Evolutionary conservation across 1,284 basidiomycete species (phyloP).

Genomic region (Moniliella sp.): DNA sequence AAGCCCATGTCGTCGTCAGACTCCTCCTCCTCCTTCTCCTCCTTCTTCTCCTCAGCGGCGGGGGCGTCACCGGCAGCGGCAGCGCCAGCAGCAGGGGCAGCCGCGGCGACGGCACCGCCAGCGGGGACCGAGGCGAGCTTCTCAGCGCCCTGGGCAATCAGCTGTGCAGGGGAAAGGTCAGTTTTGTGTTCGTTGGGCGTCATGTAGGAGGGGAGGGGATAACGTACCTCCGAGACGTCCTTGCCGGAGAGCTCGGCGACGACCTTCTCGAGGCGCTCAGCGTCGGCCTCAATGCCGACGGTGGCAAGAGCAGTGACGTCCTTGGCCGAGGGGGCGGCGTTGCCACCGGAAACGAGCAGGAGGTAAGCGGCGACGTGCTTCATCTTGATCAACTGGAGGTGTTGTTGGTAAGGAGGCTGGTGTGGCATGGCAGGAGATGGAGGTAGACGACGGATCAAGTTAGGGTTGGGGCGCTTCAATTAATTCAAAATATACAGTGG

Average conservation of each 20-base stretch:
- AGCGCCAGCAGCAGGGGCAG: constrained; percentile 37
- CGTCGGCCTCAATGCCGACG: constrained; percentile 70
- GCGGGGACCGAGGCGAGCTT: constrained; percentile 73
- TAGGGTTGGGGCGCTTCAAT: no score
- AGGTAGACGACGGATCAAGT: no score
- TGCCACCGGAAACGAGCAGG: constrained; percentile 84
- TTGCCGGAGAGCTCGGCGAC: constrained; percentile 82
- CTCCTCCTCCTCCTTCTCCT: constrained; percentile 31
- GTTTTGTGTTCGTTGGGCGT: no score
- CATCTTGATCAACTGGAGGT: no score
- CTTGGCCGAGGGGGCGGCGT: constrained; percentile 57
- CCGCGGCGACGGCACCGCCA: constrained; percentile 18
- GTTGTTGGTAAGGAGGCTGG: no score
- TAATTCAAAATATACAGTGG: no score
- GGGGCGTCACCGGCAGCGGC: constrained; percentile 46
- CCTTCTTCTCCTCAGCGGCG: constrained; percentile 39
- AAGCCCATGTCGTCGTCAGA: constrained; percentile 3
- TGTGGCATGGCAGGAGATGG: no score
- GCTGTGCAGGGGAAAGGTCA: no score
- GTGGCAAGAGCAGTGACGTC: constrained; percentile 75
- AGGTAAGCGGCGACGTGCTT: constrained; percentile 46
- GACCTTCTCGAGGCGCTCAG: constrained; percentile 60
- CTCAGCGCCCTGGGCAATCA: constrained; percentile 74
- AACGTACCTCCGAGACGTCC: constrained; percentile 61
- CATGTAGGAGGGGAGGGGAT: no score